Base-by-base conservation (phyloP, 306 rosid genomes). In the Dicorynia guianensis region DNA sequence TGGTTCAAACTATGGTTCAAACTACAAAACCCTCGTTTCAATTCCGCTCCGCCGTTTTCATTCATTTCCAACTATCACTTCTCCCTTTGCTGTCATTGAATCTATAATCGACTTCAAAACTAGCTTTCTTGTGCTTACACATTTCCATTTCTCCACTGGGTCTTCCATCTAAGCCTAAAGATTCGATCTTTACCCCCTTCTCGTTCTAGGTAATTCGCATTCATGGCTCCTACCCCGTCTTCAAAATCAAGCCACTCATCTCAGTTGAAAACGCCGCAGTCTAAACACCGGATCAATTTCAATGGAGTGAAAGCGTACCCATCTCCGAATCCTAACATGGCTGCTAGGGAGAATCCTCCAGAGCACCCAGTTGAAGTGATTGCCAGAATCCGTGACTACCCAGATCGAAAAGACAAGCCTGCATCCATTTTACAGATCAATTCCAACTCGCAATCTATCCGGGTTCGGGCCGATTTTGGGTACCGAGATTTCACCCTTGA, bases 191-290 rank as follows among this genome's bases (percentile, higher is more conserved):
- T 79, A 72, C 35, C 43, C 53, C 9, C 65, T n/a, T 72, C 63
- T 69, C 42, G 35, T 64, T 74, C 68, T 78, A 55, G 76, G 71
- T 81, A 17, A 63, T 36, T 18, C 48, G 14, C 42, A 17, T 49
- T 53, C 62, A 93, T 96, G 99, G 97, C 98, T 77, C 99, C 93
- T 3, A 96, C 99, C n/a, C 99, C 99, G 58, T 87, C 97, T 50
- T 74, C 93, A 0, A 96, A 96, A 81, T 71, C 87, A 12, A 90
- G 79, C 15, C 89, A 91, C 62, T n/a, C 79, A 4, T 75, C 78
- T 62, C 93, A 67, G 58, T 39, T 81, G 69, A 86, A 80, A 71
- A 96, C 98, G 14, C 99, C 99, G 3, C 91, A 86, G 19, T 93
- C 99, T 73, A 93, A 86, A 68, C 90, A 92, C 49, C 96, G 99